Percentiles rank a stretch among this genome's conserved stretches.
phyloP scores from a whole-genome alignment of 352 stramenopile genomes.

The Pythium graminicola region DNA sequence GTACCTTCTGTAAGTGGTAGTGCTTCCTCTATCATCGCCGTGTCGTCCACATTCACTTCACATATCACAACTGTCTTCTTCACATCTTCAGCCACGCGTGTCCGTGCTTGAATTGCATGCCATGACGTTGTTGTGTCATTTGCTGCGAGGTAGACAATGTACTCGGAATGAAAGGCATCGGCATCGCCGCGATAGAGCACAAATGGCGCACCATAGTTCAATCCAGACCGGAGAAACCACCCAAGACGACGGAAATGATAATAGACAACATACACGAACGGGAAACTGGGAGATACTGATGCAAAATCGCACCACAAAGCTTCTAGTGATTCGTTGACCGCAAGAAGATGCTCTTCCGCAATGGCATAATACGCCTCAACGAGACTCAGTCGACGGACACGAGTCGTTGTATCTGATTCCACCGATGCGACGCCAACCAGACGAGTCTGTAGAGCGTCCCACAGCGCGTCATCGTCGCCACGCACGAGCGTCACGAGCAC shows the following conservation, averaged over 20 bases:
- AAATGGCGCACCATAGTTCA: conserved; percentile 69
- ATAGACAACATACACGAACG: conserved; percentile 35
- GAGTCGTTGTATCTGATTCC: neutral
- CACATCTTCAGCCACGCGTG: conserved; percentile 63
- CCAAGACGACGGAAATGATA: conserved; percentile 50
- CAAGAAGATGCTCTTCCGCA: conserved; percentile 27
- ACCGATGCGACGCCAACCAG: neutral
- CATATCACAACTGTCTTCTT: conserved; percentile 75
- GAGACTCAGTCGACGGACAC: conserved; percentile 32
- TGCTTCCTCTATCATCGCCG: neutral
- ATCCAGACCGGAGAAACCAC: conserved; percentile 47
- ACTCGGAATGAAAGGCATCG: conserved; percentile 59
- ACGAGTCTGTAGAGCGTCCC: neutral
- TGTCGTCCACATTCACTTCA: conserved; percentile 23
- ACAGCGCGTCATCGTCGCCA: conserved; percentile 6
- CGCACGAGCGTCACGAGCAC: conserved; percentile 13
- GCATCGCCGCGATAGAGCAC: conserved; percentile 58
- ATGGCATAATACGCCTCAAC: conserved; percentile 42
- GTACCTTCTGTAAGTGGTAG: neutral
- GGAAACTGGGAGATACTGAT: conserved; percentile 31
- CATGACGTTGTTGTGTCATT: conserved; percentile 22
- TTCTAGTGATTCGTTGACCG: neutral
- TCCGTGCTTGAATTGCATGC: conserved; percentile 57
- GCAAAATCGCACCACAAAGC: conserved; percentile 34
- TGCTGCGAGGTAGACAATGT: conserved; percentile 50